Evolutionary conservation across 768 basidiomycete species (phyloP).

Genomic region (Boletellus ananas): DNA sequence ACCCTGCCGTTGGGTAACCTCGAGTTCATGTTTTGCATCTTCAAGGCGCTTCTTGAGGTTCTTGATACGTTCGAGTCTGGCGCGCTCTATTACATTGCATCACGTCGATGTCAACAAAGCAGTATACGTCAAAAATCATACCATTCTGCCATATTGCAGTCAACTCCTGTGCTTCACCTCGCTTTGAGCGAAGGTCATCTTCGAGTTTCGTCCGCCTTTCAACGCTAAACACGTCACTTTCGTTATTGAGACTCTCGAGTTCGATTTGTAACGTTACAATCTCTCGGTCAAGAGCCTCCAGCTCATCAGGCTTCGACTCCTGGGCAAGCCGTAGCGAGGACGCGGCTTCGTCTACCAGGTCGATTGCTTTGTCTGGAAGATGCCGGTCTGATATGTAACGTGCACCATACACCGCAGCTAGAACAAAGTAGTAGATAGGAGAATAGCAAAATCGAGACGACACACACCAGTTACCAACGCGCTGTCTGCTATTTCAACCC

Average conservation of each 20-base stretch:
- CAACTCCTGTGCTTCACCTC: slow-evolving; percentile 57
- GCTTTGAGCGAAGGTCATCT: slow-evolving; percentile 53
- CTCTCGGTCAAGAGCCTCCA: slow-evolving; percentile 78
- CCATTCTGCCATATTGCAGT: slow-evolving; percentile 72
- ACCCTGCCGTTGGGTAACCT: slow-evolving; percentile 87
- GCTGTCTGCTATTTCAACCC: slow-evolving; percentile 85
- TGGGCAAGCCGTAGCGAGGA: slow-evolving; percentile 84
- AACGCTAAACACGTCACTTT: slow-evolving; percentile 77
- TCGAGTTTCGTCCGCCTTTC: slow-evolving; percentile 71
- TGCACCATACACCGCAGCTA: slow-evolving; percentile 79
- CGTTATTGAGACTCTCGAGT: slow-evolving; percentile 84
- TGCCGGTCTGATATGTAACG: slow-evolving; percentile 86
- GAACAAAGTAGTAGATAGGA: not conserved
- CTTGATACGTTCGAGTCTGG: slow-evolving; percentile 65
- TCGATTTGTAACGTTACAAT: slow-evolving; percentile 89
- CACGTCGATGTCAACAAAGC: not conserved
- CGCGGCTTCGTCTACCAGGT: slow-evolving; percentile 91
- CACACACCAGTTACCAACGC: slow-evolving; percentile 77
- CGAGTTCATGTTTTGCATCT: slow-evolving; percentile 79
- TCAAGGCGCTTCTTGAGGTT: slow-evolving; percentile 72
- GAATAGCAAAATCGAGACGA: not conserved
- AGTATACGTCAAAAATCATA: slow-evolving; percentile 17
- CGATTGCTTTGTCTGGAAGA: slow-evolving; percentile 89
- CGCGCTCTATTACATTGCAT: slow-evolving; percentile 47
- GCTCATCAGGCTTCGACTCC: slow-evolving; percentile 81